Evolutionary conservation across 2,329 filamentous ascomycete genomes (phyloP).

Genomic region (Cladosporium sphaerospermum): DNA sequence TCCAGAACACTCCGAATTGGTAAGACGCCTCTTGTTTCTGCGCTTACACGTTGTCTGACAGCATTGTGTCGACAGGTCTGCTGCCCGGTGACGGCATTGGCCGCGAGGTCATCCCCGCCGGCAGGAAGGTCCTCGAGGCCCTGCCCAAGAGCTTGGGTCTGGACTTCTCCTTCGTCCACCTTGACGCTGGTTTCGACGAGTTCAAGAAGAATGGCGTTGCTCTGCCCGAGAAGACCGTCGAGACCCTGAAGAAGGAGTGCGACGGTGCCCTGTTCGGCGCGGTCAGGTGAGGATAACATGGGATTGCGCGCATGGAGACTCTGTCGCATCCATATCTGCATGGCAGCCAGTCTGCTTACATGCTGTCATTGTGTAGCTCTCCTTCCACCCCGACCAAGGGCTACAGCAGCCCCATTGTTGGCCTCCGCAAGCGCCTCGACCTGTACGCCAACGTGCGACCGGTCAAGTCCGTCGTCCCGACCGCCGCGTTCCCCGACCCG

Average conservation of each 20-base stretch:
- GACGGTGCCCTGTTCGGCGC: constrained; percentile 95
- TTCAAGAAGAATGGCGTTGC: constrained; percentile 87
- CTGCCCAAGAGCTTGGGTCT: constrained; percentile 85
- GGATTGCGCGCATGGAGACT: constrained; percentile 33
- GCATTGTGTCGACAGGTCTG: constrained; percentile 56
- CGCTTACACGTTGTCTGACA: background rate
- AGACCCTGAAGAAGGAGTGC: constrained; percentile 82
- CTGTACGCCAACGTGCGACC: constrained; percentile 97
- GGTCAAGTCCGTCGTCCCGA: constrained; percentile 71
- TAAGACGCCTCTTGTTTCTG: background rate
- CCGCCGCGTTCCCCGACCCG: constrained; percentile 48
- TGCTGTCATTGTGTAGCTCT: constrained; percentile 44
- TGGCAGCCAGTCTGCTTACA: constrained; percentile 22
- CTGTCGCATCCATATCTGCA: background rate
- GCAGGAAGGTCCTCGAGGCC: constrained; percentile 84
- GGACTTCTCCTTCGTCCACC: constrained; percentile 89
- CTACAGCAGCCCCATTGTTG: constrained; percentile 95
- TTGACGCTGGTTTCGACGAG: constrained; percentile 86
- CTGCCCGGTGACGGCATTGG: constrained; percentile 98
- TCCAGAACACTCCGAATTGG: constrained; percentile 12
- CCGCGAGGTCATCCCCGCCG: constrained; percentile 93
- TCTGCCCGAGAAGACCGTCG: constrained; percentile 83
- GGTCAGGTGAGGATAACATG: constrained; percentile 48
- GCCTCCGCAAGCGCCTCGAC: constrained; percentile 87
- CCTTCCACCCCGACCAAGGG: constrained; percentile 84